These are phyloP conservation scores for Stagonosporopsis vannaccii DNA, from an alignment of 2,329 filamentous ascomycete species.

Conservation along the genomic window DNA sequence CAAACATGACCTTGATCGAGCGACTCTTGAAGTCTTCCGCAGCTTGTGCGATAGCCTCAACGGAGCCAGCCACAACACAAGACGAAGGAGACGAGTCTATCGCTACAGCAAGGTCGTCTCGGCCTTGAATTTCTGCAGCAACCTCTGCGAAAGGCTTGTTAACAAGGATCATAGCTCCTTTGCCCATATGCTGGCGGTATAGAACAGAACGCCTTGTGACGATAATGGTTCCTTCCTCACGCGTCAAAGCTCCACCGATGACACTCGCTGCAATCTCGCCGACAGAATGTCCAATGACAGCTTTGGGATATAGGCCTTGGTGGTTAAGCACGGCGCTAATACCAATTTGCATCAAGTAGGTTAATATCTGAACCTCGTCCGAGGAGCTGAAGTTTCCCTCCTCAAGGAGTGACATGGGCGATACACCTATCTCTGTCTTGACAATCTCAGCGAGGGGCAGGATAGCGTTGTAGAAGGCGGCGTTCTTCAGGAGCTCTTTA, in stretches of 20 bases:
- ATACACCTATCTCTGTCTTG: constrained; percentile 23
- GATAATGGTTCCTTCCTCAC: constrained; percentile 46
- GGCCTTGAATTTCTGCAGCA: constrained; percentile 25
- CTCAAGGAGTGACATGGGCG: constrained; percentile 19
- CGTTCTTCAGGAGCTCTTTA: constrained; percentile 21
- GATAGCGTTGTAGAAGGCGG: constrained; percentile 18
- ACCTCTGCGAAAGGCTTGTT: constrained; percentile 39
- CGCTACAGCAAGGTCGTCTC: constrained; percentile 37
- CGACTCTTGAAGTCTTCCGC: constrained; percentile 26
- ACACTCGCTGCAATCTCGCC: constrained; percentile 49
- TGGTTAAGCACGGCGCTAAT: constrained; percentile 28
- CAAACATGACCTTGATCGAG: constrained; percentile 40
- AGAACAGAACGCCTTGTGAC: constrained; percentile 41
- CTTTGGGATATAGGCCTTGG: constrained; percentile 21
- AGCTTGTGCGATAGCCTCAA: constrained; percentile 27
- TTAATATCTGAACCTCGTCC: constrained; percentile 43
- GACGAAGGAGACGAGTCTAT: constrained; percentile 47
- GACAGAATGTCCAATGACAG: constrained; percentile 35
- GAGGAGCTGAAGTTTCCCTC: constrained; percentile 31
- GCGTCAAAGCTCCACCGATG: constrained; percentile 41
- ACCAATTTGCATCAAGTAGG: constrained; percentile 44
- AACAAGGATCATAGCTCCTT: constrained; percentile 42
- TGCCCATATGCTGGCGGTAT: constrained; percentile 38
- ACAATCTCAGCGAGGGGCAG: constrained; percentile 11
- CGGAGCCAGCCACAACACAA: constrained; percentile 43